Evolutionary conservation across 1,139 yeast genomes (phyloP), one percentile per base, ranked within the genome.

Genomic region (Debaryomyces nepalensis): DNA sequence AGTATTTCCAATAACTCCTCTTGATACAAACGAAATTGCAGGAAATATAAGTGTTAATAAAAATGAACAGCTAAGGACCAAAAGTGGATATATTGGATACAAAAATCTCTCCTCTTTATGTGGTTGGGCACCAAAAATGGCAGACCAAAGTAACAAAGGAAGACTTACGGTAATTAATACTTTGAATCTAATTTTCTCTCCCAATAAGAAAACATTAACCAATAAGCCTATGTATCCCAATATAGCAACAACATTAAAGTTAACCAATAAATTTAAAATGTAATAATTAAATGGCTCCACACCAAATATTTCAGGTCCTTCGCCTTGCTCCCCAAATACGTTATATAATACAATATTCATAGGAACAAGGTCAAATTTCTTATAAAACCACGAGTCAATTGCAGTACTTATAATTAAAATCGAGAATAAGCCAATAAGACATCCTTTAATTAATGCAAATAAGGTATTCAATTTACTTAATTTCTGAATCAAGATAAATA

Each of bases 21-120:
- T 11, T 31, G 42, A 23, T 26, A 48, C 18, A 11, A 37, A 26
- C 10, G 47, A 18, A n/a, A 35, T 20, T 32, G 50, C 26, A 18
- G 48, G 37, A 19, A 68, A 51, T n/a, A 61, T 7, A 38, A 62
- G 60, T n/a, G 64, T 50, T 7, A 72, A 53, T 0, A 81, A 64
- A 2, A 87, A 57, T 0, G 95, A 80, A 3, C 89, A 91, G 44
- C 82, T 75, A 19, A 86, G 55, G 5, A 79, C 64, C 22, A 91
- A 71, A 35, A 86, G 70, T 4, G 91, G 84, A 59, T 91, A 91
- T 0, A 87, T 73, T 7, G 96, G 97, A 54, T 89, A 93, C 53
- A 91, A 64, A 59, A 91, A 93, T 46, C 98, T 72, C 60, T 91
- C 98, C 60, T 91, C 98, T 59, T 93, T 93, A 60, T 91, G 98